Conservation (phyloP, 495 filamentous ascomycete genomes). For the Talaromyces nanjingensis region DNA sequence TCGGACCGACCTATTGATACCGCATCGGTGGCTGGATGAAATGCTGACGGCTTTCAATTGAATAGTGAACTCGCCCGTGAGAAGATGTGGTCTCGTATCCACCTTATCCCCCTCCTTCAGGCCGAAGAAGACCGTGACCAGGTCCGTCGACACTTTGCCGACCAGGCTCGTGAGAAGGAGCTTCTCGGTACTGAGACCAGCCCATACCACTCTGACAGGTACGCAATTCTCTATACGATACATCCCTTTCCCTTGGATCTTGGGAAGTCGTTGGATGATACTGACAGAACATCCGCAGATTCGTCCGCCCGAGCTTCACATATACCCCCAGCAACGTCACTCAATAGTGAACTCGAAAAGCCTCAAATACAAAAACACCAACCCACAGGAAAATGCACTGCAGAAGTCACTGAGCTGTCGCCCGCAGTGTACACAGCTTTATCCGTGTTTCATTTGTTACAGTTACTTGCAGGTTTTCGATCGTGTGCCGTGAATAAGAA, state of each 20-base stretch:
- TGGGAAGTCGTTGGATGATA: neutral
- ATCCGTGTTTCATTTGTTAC: neutral
- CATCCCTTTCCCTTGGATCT: constrained; percentile 3
- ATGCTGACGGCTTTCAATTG: neutral
- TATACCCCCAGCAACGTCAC: constrained; percentile 36
- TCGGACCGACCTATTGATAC: constrained; percentile 2
- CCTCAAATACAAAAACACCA: neutral
- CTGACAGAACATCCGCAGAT: constrained; percentile 20
- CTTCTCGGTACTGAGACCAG: constrained; percentile 71
- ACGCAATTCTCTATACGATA: constrained; percentile 26
- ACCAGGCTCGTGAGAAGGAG: constrained; percentile 83
- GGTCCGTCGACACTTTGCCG: constrained; percentile 75
- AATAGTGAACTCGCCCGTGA: constrained; percentile 84
- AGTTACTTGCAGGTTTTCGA: neutral
- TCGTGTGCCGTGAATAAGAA: neutral
- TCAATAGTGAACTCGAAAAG: constrained; percentile 20
- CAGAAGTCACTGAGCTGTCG: neutral
- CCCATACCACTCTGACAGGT: constrained; percentile 86
- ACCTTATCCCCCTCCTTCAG: constrained; percentile 86
- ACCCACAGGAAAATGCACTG: neutral
- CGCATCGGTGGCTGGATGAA: neutral
- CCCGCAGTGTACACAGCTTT: neutral
- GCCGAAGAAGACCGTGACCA: constrained; percentile 95
- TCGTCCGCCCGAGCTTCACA: constrained; percentile 40
- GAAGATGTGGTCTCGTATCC: constrained; percentile 94